Percentiles rank a stretch among this genome's conserved stretches.
Conservation (phyloP, 2,329 filamentous ascomycete species). For the Incumbomyces delicatus region DNA sequence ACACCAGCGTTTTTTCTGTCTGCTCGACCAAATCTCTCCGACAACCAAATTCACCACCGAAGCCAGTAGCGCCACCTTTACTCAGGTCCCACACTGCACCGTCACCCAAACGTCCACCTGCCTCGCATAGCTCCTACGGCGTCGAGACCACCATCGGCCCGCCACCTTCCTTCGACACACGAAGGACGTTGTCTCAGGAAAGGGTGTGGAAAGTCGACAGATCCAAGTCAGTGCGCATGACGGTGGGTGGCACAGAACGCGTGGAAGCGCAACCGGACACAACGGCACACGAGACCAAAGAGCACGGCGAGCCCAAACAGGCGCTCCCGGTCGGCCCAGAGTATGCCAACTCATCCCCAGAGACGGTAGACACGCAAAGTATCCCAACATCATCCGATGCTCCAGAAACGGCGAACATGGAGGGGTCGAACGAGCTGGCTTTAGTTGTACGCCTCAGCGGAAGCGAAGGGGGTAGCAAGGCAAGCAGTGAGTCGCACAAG, state of each 20-base stretch:
- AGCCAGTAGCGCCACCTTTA: not conserved
- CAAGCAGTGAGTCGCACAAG: constrained; percentile 27
- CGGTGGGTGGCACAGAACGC: not conserved
- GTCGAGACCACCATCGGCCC: constrained; percentile 42
- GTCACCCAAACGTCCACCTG: constrained; percentile 32
- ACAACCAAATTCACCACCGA: not conserved
- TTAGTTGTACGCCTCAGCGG: constrained; percentile 9
- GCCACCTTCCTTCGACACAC: constrained; percentile 42
- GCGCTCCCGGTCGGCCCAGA: not conserved
- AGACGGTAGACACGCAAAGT: constrained; percentile 13
- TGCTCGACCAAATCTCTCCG: not conserved
- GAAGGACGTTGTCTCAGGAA: constrained; percentile 30
- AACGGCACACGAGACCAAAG: not conserved
- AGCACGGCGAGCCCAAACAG: not conserved
- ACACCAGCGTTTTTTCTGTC: not conserved
- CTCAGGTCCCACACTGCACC: not conserved
- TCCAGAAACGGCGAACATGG: constrained; percentile 22
- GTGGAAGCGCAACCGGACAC: not conserved
- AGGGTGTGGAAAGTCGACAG: constrained; percentile 17
- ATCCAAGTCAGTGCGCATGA: constrained; percentile 6
- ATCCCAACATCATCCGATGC: constrained; percentile 18
- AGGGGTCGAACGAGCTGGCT: constrained; percentile 22
- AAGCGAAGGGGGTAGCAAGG: constrained; percentile 23
- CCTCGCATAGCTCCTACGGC: constrained; percentile 40
- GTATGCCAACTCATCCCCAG: constrained; percentile 4